Conservation (phyloP, 2,329 filamentous ascomycete species). For the Graphilbum sp. region DNA sequence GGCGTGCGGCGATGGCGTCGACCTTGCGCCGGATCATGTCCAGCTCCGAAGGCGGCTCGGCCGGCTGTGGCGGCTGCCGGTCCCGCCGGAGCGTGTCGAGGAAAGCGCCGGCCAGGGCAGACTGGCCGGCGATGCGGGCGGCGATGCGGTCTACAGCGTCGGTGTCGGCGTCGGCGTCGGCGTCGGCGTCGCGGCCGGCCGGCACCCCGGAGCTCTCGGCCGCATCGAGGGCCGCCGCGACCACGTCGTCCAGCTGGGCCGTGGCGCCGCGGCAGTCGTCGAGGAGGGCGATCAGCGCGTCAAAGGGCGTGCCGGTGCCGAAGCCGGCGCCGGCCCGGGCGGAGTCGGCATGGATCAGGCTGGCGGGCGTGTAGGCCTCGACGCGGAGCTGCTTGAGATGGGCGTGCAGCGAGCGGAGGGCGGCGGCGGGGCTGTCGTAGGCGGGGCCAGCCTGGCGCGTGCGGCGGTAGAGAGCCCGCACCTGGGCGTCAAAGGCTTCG, state of each 20-base stretch:
- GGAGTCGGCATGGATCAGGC: no score
- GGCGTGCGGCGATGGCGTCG: constrained; percentile 35
- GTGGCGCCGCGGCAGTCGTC: constrained; percentile 37
- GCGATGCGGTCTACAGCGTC: constrained; percentile 25
- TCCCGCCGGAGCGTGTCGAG: constrained; percentile 40
- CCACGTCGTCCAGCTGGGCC: constrained; percentile 31
- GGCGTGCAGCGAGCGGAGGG: constrained; percentile 36
- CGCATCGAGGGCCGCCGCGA: no score
- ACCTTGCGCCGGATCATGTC: constrained; percentile 44
- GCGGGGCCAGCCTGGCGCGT: constrained; percentile 30
- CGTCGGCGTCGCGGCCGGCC: constrained; percentile 13
- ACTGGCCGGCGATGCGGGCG: constrained; percentile 32
- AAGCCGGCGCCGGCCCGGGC: no score
- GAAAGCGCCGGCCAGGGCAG: constrained; percentile 35
- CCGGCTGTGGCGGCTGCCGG: constrained; percentile 24
- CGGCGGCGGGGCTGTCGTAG: constrained; percentile 31
- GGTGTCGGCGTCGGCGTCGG: constrained; percentile 13
- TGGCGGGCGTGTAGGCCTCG: constrained; percentile 40
- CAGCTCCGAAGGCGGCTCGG: constrained; percentile 18
- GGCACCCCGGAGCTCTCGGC: not conserved
- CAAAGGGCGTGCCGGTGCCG: no score
- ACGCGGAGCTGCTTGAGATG: constrained; percentile 40
- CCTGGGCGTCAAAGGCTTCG: constrained; percentile 38
- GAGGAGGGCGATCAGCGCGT: constrained; percentile 28
- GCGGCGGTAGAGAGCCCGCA: constrained; percentile 37